Conservation (phyloP, 2,329 filamentous ascomycete genomes). For the Stachybotrys chlorohalonatus region DNA sequence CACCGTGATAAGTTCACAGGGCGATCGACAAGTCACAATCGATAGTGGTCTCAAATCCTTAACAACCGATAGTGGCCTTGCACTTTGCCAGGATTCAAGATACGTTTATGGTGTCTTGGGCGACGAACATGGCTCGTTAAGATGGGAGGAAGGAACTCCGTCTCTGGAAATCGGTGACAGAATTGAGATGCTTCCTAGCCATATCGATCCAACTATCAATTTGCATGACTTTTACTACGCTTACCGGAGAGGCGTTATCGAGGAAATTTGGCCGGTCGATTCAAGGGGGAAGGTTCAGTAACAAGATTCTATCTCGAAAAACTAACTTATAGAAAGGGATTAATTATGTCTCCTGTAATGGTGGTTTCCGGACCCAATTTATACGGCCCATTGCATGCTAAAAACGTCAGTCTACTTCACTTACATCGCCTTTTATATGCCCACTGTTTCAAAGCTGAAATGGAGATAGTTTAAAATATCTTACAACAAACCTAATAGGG, state of each 20-base stretch:
- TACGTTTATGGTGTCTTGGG: conserved; percentile 35
- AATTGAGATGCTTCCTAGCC: conserved; percentile 43
- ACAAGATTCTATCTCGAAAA: neutral
- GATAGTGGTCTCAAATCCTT: conserved; percentile 41
- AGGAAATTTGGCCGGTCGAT: conserved; percentile 43
- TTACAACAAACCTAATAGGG: too few relatives aligned
- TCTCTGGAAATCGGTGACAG: conserved; percentile 33
- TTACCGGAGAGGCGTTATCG: conserved; percentile 34
- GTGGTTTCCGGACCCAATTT: too few relatives aligned
- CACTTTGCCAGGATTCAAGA: conserved; percentile 33
- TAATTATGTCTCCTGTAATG: too few relatives aligned
- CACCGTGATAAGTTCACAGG: conserved; percentile 39
- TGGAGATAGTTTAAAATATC: too few relatives aligned
- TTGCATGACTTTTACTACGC: conserved; percentile 42
- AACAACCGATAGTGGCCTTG: conserved; percentile 38
- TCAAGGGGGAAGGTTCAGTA: conserved; percentile 42
- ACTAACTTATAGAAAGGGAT: too few relatives aligned
- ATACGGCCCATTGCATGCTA: too few relatives aligned
- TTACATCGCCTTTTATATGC: too few relatives aligned
- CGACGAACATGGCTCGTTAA: conserved; percentile 39
- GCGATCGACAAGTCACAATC: conserved; percentile 32
- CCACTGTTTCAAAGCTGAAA: too few relatives aligned
- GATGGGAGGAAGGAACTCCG: conserved; percentile 30
- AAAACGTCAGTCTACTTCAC: too few relatives aligned
- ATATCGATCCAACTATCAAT: conserved; percentile 46